These are phyloP conservation scores for Rhodamnia rubescens DNA, from an alignment of 345 rosid genomes.

Conservation along the genomic window DNA sequence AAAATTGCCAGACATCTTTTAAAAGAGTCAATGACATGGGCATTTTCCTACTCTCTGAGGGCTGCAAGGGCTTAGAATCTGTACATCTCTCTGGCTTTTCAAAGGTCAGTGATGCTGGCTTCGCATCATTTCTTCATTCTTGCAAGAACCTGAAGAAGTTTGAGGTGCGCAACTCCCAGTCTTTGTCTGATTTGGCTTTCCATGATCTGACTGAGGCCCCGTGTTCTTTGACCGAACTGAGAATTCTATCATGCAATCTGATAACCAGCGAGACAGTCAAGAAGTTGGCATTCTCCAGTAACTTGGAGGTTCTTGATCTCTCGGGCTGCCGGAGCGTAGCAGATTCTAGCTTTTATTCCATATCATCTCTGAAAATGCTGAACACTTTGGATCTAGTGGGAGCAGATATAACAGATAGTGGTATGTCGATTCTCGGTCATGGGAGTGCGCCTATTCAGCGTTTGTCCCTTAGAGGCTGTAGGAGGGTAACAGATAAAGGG, in stretches of 20 bases:
- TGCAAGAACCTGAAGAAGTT: constrained; percentile 41
- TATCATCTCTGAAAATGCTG: constrained; percentile 33
- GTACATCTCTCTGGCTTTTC: constrained; percentile 50
- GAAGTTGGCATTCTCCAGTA: constrained; percentile 32
- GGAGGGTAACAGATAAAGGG: constrained; percentile 60
- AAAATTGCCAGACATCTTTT: constrained; percentile 37
- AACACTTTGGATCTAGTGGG: constrained; percentile 43
- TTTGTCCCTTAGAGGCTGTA: constrained; percentile 55
- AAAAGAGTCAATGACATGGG: constrained; percentile 66
- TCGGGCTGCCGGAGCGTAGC: constrained; percentile 56
- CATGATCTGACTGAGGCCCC: constrained; percentile 38
- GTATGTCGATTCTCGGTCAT: constrained; percentile 33
- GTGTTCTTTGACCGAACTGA: constrained; percentile 44
- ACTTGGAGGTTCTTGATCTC: constrained; percentile 51
- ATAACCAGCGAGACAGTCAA: constrained; percentile 70
- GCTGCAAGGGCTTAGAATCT: constrained; percentile 41
- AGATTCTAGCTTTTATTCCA: constrained; percentile 37
- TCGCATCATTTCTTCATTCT: constrained; percentile 48
- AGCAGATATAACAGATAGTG: constrained; percentile 55
- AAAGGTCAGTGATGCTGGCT: constrained; percentile 69
- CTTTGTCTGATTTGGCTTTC: constrained; percentile 59
- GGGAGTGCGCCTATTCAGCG: constrained; percentile 32
- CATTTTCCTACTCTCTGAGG: constrained; percentile 50
- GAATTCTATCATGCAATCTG: constrained; percentile 37
- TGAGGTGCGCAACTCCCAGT: constrained; percentile 44